Conservation (phyloP, 441 rosid species). For the Eutrema salsugineum region DNA sequence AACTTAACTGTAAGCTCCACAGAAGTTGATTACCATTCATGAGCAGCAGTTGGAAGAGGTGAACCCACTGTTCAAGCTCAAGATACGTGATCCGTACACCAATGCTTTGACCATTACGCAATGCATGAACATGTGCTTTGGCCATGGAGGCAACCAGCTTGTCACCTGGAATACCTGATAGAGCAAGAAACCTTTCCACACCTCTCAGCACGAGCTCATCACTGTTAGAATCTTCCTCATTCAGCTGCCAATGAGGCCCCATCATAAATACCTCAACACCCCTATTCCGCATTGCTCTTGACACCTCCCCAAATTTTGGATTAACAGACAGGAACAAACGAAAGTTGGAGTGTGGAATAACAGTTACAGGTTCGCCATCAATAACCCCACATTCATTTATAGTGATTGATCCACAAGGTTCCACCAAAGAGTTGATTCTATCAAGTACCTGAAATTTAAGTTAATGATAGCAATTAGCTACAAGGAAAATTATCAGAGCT, state of each 20-base stretch:
- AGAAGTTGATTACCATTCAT: slow-evolving; percentile 66
- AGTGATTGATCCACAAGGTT: slow-evolving; percentile 87
- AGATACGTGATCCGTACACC: slow-evolving; percentile 67
- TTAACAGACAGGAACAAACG: slow-evolving; percentile 87
- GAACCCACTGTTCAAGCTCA: slow-evolving; percentile 91
- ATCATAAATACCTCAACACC: slow-evolving; percentile 96
- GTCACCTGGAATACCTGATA: slow-evolving; percentile 71
- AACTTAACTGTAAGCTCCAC: slow-evolving; percentile 91
- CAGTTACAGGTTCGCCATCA: slow-evolving; percentile 86
- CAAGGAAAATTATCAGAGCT: slow-evolving; percentile 4
- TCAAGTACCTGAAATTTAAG: slow-evolving; percentile 79
- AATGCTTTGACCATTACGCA: slow-evolving; percentile 47
- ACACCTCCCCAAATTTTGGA: slow-evolving; percentile 90
- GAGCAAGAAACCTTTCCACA: slow-evolving; percentile 63
- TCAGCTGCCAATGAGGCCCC: slow-evolving; percentile 87
- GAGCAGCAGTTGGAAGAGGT: slow-evolving; percentile 80
- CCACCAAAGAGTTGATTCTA: slow-evolving; percentile 97
- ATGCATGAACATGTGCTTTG: slow-evolving; percentile 77
- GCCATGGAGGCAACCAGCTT: slow-evolving; percentile 83
- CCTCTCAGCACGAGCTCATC: slow-evolving; percentile 63
- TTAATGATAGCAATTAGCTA: slow-evolving; percentile 11
- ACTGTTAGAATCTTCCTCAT: slow-evolving; percentile 39
- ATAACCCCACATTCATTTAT: slow-evolving; percentile 88
- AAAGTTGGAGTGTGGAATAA: slow-evolving; percentile 85
- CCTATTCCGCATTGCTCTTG: slow-evolving; percentile 99